Evolutionary conservation across 228 moss, liverwort and hornwort genomes (phyloP), one percentile per base, ranked within the genome.

Genomic region (Sphagnum magellanicum): DNA sequence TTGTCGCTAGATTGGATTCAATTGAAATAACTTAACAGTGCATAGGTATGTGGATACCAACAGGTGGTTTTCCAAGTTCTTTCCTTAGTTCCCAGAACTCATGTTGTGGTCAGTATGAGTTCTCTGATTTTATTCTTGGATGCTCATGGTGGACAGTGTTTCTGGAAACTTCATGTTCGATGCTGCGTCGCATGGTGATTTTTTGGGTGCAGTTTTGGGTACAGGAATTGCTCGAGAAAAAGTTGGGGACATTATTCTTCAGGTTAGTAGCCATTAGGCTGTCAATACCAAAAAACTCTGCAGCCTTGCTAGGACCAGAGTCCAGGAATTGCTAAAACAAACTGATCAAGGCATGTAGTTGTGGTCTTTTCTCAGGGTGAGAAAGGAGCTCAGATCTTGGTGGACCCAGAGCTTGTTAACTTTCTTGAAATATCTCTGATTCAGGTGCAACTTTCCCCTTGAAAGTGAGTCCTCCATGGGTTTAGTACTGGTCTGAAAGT

Each of bases 81-180:
- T 32, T 32, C 32, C 32, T 32, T 32, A 32, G 32, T 32, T 32
- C 32, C 32, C 32, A 32, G 32, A 32, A 32, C 32, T 32, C 32
- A 32, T 32, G 32, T 32, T 32, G 32, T 32, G 32, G 32, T 32
- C 32, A 32, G 32, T 32, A 32, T 32, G 32, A 32, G 32, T 32
- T 32, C 32, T 32, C 32, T 32, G 32, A 32, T 32, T 32, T 32
- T 32, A 32, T 32, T 32, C 32, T 55, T 55, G 55, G 9, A 8
- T 55, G 55, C 55, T 55, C 55, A 8, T 12, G 52, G 53, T 63
- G 10, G 49, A 68, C 75, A 95, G 91, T 72, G 70, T 97, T 49
- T 83, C 85, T 68, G 97, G 97, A 59, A 93, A 93, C 68, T 97
- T 97, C 59, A 87, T 88, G 81, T 91, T 89, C 57, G 93, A 93